Percentiles rank a stretch among this genome's conserved stretches.
Conservation (phyloP, 257 asterid genomes). For the Anisodus acutangulus region DNA sequence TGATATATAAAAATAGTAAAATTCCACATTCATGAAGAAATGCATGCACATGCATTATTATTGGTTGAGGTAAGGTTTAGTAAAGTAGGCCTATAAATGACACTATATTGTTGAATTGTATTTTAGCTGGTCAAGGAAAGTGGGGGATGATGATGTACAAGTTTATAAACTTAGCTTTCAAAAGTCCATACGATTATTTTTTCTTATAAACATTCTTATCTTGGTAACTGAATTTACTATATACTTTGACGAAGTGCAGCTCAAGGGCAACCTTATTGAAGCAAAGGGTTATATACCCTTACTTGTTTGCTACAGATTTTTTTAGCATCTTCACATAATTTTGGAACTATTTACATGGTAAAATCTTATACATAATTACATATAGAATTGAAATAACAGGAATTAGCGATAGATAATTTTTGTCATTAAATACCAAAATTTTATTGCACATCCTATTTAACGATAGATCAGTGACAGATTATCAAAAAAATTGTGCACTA, state of each 20-base stretch:
- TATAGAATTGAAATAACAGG: neutral
- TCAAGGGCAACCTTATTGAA: neutral
- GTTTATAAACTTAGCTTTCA: neutral
- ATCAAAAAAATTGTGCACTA: neutral
- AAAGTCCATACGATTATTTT: neutral
- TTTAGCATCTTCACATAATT: neutral
- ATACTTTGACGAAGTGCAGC: neutral
- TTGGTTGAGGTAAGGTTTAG: slow-evolving; percentile 5
- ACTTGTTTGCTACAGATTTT: too few relatives aligned
- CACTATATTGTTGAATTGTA: neutral
- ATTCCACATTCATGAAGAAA: slow-evolving; percentile 11
- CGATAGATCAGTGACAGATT: neutral
- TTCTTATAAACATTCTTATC: neutral
- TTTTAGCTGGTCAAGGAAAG: slow-evolving; percentile 19
- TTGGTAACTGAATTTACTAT: neutral
- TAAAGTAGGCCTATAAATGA: neutral
- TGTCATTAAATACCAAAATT: neutral
- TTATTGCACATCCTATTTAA: neutral
- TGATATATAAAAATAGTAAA: neutral
- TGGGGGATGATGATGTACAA: slow-evolving; percentile 2
- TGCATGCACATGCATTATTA: slow-evolving; percentile 26
- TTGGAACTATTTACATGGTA: neutral
- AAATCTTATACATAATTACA: neutral
- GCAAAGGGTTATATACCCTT: neutral
- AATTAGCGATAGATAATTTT: too few relatives aligned